A percentile compares a stretch with the other conserved stretches of the same genome.
phyloP scores from a whole-genome alignment of 768 basidiomycete genomes.

The Dentipellis fragilis region DNA sequence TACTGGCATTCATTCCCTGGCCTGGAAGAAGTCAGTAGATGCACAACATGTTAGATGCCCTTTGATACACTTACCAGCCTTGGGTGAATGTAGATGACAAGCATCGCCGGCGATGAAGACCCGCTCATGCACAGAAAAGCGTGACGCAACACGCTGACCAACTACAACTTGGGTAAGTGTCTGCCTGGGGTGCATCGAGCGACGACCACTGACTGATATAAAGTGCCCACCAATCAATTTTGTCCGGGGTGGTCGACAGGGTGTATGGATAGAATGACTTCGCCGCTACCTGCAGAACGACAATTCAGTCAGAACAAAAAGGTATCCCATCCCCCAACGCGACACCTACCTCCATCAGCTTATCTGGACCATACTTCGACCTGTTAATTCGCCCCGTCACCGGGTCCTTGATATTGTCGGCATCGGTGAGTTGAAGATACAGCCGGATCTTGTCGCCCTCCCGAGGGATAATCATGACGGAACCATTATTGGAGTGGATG shows the following conservation, averaged over 20 bases:
- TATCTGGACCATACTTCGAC: conserved; percentile 25
- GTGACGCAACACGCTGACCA: conserved; percentile 44
- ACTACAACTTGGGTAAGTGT: conserved; percentile 20
- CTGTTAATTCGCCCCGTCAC: conserved; percentile 32
- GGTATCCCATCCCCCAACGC: background rate
- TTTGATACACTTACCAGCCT: conserved; percentile 24
- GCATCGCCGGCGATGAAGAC: conserved; percentile 51
- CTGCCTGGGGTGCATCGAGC: background rate
- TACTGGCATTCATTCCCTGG: conserved; percentile 44
- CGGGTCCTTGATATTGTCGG: conserved; percentile 23
- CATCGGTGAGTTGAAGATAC: conserved; percentile 40
- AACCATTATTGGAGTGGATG: conserved; percentile 40
- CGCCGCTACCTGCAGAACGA: conserved; percentile 25
- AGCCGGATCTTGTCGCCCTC: conserved; percentile 36
- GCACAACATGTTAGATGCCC: background rate
- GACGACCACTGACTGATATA: conserved; percentile 30
- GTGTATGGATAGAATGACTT: conserved; percentile 31
- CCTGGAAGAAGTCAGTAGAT: conserved; percentile 25
- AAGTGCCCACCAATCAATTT: conserved; percentile 39
- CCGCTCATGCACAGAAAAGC: conserved; percentile 36
- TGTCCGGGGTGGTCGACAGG: conserved; percentile 19
- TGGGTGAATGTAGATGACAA: conserved; percentile 35
- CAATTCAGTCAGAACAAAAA: background rate
- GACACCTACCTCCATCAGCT: conserved; percentile 26
- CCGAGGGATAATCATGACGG: conserved; percentile 42